Evolutionary conservation across 2,329 filamentous ascomycete genomes (phyloP).

Genomic region (Fusarium neocosmosporiellum): DNA sequence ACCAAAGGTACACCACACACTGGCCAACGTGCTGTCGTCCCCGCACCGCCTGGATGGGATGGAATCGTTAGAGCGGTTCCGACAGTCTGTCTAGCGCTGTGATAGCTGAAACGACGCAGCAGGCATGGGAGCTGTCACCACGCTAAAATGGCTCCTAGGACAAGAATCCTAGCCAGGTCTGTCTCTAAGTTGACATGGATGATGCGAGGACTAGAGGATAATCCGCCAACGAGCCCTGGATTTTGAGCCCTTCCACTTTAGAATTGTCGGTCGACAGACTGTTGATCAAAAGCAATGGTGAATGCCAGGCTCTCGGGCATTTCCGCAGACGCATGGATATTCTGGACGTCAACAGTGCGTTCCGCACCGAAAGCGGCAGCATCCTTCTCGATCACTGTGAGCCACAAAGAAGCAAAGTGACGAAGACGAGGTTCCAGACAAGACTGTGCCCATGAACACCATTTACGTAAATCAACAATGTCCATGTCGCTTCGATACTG

Average conservation of each 20-base stretch:
- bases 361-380: neutral
- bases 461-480: neutral
- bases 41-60: constrained; percentile 39
- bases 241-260: neutral
- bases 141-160: constrained; percentile 37
- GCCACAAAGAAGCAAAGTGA: constrained; percentile 5
- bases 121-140: constrained; percentile 36
- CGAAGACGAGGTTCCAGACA: neutral
- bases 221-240: neutral
- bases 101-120: constrained; percentile 41
- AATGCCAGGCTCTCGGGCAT: neutral
- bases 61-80: constrained; percentile 40
- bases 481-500: neutral
- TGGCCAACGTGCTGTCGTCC: constrained; percentile 29
- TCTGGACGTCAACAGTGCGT: neutral
- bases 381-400: constrained; percentile 13
- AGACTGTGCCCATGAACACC: neutral
- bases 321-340: neutral
- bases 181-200: constrained; percentile 13
- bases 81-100: constrained; percentile 45
- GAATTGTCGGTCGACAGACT: neutral
- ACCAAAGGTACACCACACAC: constrained; percentile 5
- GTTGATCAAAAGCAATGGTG: neutral
- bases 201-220: constrained; percentile 12
- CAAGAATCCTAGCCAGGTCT: constrained; percentile 17